Evolutionary conservation across 768 basidiomycete genomes (phyloP), one percentile per base, ranked within the genome.

Genomic region (Solioccasus polychromus): DNA sequence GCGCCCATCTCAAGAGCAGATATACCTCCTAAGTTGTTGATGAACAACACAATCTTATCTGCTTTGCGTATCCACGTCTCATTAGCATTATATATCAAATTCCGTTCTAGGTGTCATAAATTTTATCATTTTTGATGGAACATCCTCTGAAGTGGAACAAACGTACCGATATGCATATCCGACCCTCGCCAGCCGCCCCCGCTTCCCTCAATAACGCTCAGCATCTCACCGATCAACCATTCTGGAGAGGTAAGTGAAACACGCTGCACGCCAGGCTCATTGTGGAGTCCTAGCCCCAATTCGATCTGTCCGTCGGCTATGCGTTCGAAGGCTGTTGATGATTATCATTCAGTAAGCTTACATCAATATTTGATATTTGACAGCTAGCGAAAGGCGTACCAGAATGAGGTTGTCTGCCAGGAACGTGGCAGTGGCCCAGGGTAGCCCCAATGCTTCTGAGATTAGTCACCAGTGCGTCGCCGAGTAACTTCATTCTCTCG

Each of bases 351-450:
- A n/a, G n/a, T n/a, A n/a, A 45, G 19, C 30, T 3, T 19, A 14
- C 7, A 12, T 24, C 14, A 9, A 8, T 12, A 8, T 36, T 10
- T n/a, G n/a, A n/a, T n/a, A n/a, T n/a, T n/a, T n/a, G n/a, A n/a
- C n/a, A n/a, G n/a, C 18, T 23, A 10, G 18, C 20, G 7, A 35
- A 12, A 1, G 36, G 19, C 51, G 17, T 31, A 57, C 51, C 39
- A 3, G 55, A 46, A 35, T 53, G 55, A 24, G 41, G 39, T 9
- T 46, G 43, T 15, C 72, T 54, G 17, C 77, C 77, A n/a, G 78
- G 80, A 25, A 81, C 73, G 51, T 80, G 78, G 45, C 78, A 79
- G 51, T 81, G 80, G 24, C 73, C 79, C 23, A 81, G 60, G 5
- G 75, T 74, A 8, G 62, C 63, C 17, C 68, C 68, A 31, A 72